These are phyloP conservation scores for Phytophthora vignae DNA, from an alignment of 352 stramenopile species.

Conservation along the genomic window DNA sequence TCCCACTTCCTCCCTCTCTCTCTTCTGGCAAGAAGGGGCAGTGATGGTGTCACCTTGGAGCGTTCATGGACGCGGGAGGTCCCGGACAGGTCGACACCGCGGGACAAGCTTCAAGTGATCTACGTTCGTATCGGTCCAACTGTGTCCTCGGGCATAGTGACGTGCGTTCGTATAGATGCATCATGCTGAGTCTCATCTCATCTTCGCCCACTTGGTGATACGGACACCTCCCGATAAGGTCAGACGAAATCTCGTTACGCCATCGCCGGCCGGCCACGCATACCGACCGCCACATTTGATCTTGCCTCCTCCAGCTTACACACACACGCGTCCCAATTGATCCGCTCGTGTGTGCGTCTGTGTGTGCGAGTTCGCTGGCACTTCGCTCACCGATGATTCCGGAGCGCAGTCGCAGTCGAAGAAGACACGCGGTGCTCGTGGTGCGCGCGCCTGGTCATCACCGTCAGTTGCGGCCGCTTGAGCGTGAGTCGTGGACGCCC, in stretches of 20 bases:
- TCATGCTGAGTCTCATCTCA: neutral
- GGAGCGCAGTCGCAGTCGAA: slow-evolving; percentile 15
- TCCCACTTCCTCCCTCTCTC: too few species aligned
- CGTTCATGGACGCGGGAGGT: too few species aligned
- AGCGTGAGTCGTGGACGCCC: slow-evolving; percentile 13
- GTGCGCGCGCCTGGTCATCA: slow-evolving; percentile 10
- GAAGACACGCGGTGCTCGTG: slow-evolving; percentile 16
- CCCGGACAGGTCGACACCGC: too few species aligned
- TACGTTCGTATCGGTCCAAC: too few species aligned
- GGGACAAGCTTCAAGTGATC: too few species aligned
- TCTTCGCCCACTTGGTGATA: neutral
- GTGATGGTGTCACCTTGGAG: too few species aligned
- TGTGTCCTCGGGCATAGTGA: too few species aligned
- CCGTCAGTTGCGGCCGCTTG: neutral
- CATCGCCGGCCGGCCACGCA: too few species aligned
- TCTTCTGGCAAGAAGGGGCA: too few species aligned
- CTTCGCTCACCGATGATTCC: slow-evolving; percentile 8
- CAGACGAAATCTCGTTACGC: slow-evolving; percentile 10
- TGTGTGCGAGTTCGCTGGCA: neutral
- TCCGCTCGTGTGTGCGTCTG: neutral
- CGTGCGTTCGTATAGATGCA: too few species aligned
- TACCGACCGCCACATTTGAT: slow-evolving; percentile 15
- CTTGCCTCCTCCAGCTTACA: slow-evolving; percentile 4
- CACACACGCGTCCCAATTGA: neutral
- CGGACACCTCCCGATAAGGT: neutral